These are phyloP conservation scores for Kalmusia sp. DNA, from an alignment of 2,329 filamentous ascomycete species.

Conservation along the genomic window DNA sequence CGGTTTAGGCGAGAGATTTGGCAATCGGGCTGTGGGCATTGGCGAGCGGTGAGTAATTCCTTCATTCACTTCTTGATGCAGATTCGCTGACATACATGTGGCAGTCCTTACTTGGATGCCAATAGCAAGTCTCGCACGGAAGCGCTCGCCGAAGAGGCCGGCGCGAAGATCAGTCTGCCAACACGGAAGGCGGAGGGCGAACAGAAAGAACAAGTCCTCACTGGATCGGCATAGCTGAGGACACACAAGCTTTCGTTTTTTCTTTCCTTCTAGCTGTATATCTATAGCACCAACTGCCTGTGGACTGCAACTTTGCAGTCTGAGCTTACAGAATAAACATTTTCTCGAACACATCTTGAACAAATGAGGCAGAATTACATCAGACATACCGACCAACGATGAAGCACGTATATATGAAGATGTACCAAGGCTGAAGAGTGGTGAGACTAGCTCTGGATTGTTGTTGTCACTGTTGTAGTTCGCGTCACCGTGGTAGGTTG, in stretches of 20 bases:
- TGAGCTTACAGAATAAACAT: not conserved
- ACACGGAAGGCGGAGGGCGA: not conserved
- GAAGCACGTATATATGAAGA: not conserved
- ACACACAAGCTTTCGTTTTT: not conserved
- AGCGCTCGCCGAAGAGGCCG: slow-evolving; percentile 7
- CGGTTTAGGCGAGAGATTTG: slow-evolving; percentile 60
- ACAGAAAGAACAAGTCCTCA: not conserved
- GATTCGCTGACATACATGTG: not conserved
- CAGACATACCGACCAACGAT: no score
- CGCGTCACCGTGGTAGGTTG: not conserved
- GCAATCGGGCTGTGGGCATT: slow-evolving; percentile 63
- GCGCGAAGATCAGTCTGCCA: not conserved
- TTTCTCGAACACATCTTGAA: not conserved
- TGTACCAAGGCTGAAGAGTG: not conserved
- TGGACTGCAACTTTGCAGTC: not conserved
- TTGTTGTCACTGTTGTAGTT: not conserved
- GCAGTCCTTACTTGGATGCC: slow-evolving; percentile 2
- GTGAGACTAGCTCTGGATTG: not conserved
- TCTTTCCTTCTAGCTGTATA: not conserved
- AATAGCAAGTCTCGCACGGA: slow-evolving; percentile 11
- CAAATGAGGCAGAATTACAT: no score
- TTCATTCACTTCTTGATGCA: not conserved
- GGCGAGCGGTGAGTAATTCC: slow-evolving; percentile 37
- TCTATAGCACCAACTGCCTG: no score
- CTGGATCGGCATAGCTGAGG: not conserved